Evolutionary conservation across 495 filamentous ascomycete species (phyloP).

Genomic region (Aspergillus bertholletiae): DNA sequence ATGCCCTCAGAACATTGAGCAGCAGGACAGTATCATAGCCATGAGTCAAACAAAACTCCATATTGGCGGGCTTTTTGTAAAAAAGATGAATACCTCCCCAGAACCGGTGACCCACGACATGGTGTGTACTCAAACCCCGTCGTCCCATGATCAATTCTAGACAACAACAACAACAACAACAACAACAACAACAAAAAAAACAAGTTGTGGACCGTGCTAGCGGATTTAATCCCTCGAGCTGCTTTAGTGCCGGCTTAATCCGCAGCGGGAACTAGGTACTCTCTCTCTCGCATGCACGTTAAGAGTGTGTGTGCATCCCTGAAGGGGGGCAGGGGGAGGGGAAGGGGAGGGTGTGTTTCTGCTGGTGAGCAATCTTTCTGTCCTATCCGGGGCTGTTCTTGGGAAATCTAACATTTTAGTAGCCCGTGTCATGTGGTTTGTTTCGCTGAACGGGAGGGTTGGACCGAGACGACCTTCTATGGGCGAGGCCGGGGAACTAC

Average conservation of each 20-base stretch:
- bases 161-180: too few species aligned
- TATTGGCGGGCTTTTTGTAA: background rate
- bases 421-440: background rate
- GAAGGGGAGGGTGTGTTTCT: too few species aligned
- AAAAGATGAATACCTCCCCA: background rate
- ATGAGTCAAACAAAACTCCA: too few species aligned
- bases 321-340: too few species aligned
- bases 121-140: background rate
- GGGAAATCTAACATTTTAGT: background rate
- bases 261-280: slow-evolving; percentile 11
- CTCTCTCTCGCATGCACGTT: background rate
- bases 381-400: background rate
- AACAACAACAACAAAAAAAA: too few species aligned
- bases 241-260: slow-evolving; percentile 13
- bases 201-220: background rate
- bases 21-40: too few species aligned
- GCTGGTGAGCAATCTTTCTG: too few species aligned
- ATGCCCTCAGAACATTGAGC: too few species aligned
- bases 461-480: background rate
- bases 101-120: background rate
- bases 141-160: background rate
- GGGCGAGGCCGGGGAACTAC: too few species aligned
- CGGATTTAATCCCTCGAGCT: background rate
- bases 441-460: background rate
- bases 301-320: background rate